Evolutionary conservation across 139 green algal species (phyloP).

Genomic region (Eudorina sp.): DNA sequence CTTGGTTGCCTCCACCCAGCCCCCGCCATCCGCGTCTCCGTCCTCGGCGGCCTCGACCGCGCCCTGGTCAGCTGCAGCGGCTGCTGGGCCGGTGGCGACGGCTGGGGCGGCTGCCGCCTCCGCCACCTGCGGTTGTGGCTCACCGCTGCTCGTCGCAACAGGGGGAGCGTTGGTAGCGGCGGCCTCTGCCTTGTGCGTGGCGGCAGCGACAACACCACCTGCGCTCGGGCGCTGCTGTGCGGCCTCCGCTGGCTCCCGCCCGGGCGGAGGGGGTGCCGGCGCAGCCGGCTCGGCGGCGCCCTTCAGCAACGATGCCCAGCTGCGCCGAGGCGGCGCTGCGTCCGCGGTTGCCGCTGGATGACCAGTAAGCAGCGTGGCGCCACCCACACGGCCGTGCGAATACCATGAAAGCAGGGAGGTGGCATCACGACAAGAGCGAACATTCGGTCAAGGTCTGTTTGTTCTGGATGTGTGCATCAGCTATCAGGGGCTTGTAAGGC

Average conservation of each 20-base stretch:
- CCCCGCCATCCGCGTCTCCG: background rate
- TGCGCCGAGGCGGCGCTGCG: background rate
- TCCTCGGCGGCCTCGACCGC: background rate
- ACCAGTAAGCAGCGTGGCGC: background rate
- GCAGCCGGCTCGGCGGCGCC: background rate
- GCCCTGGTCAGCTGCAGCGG: background rate
- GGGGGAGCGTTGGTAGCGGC: background rate
- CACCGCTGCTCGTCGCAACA: background rate
- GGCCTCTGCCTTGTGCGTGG: too few relatives aligned
- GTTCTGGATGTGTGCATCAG: background rate
- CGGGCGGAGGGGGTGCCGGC: background rate
- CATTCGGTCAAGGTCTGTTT: background rate
- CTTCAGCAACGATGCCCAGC: conserved; percentile 11
- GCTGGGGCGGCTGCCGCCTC: background rate
- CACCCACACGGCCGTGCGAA: background rate
- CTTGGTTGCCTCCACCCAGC: background rate
- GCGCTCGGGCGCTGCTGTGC: background rate
- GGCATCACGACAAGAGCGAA: background rate
- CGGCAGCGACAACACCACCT: background rate
- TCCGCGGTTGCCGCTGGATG: background rate
- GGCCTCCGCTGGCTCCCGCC: background rate
- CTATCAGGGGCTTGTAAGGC: background rate
- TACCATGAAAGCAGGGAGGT: too few relatives aligned
- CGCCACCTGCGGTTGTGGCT: background rate
- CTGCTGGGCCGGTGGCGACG: background rate